A percentile compares a stretch with the other conserved stretches of the same genome.
phyloP scores from a whole-genome alignment of 441 rosid species.

The Erodium chrysanthum region DNA sequence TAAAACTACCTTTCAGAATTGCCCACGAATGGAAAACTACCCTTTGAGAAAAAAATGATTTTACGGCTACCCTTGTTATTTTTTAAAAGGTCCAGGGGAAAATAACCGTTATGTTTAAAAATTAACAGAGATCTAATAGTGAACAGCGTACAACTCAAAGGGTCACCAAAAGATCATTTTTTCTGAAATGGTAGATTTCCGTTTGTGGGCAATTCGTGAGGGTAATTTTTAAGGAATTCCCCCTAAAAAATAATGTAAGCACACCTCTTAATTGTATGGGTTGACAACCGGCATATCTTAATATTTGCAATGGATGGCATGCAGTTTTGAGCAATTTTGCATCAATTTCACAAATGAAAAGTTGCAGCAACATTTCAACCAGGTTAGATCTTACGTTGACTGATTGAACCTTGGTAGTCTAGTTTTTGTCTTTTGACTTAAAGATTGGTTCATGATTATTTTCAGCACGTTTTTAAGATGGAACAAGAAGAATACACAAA shows the following conservation, averaged over 20 bases:
- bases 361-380: slow-evolving; percentile 72
- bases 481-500: slow-evolving; percentile 69
- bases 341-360: slow-evolving; percentile 73
- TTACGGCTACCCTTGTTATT: too few relatives aligned
- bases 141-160: too few relatives aligned
- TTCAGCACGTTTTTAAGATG: slow-evolving; percentile 75
- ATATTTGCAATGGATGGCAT: neutral
- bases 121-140: too few relatives aligned
- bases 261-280: neutral
- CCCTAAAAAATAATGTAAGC: neutral
- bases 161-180: too few relatives aligned
- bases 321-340: slow-evolving; percentile 69
- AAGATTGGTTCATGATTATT: slow-evolving; percentile 6
- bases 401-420: neutral
- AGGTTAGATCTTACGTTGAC: slow-evolving; percentile 27
- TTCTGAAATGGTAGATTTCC: too few relatives aligned
- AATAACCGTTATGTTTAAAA: too few relatives aligned
- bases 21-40: too few relatives aligned
- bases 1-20: too few relatives aligned
- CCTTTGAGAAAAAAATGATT: too few relatives aligned
- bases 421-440: neutral
- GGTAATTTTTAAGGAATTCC: too few relatives aligned
- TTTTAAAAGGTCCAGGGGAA: too few relatives aligned
- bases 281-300: neutral
- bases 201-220: too few relatives aligned